Conservation (phyloP, 257 asterid genomes). For the Nicotiana benthamiana region DNA sequence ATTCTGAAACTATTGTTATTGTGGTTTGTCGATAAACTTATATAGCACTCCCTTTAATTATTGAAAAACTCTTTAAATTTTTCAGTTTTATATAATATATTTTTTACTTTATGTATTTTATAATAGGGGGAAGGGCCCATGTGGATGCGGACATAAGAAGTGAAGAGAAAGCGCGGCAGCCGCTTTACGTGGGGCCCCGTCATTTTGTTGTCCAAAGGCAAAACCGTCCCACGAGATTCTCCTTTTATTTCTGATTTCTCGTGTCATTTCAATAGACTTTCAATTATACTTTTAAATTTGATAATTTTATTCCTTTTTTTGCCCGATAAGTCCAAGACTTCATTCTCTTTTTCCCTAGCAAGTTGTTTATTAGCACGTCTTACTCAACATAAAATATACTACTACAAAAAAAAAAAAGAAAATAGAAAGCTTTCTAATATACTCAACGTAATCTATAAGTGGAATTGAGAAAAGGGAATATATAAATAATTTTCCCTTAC, state of each 20-base stretch:
- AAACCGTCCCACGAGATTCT: constrained; percentile 9
- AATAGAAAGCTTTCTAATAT: too few species aligned
- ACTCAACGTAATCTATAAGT: too few species aligned
- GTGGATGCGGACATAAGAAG: background rate
- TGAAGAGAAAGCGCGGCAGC: constrained; percentile 14
- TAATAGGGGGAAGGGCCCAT: background rate
- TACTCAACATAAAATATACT: too few species aligned
- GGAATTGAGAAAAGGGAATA: too few species aligned
- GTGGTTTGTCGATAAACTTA: too few species aligned
- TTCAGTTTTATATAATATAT: too few species aligned
- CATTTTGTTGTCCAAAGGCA: constrained; percentile 16
- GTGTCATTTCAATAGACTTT: background rate
- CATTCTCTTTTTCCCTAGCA: background rate
- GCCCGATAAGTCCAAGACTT: background rate
- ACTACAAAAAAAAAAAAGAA: too few species aligned
- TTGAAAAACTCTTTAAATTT: too few species aligned
- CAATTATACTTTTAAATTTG: background rate
- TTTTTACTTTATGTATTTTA: too few species aligned
- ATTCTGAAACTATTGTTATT: too few species aligned
- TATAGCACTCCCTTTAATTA: too few species aligned
- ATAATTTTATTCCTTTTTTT: background rate
- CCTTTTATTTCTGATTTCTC: background rate
- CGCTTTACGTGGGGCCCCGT: constrained; percentile 22
- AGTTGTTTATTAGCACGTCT: background rate
- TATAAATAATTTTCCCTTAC: too few species aligned